Evolutionary conservation across 2,329 filamentous ascomycete species (phyloP).

Genomic region (Stagonosporopsis rhizophila): DNA sequence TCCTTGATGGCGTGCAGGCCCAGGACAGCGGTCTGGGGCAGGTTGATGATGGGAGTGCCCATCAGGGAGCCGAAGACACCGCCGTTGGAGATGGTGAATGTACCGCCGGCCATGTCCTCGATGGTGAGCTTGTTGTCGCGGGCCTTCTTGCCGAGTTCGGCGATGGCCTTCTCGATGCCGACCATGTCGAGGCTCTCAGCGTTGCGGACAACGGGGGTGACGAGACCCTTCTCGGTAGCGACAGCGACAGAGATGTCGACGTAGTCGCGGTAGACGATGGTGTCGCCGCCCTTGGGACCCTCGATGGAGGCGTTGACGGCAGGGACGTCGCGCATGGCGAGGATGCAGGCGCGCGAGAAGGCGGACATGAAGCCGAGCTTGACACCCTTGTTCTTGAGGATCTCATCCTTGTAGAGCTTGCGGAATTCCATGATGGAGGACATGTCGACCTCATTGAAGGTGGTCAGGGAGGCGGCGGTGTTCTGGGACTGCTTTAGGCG

Average conservation of each 20-base stretch:
- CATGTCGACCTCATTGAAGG: slow-evolving; percentile 99
- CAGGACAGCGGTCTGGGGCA: slow-evolving; percentile 89
- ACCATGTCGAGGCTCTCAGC: slow-evolving; percentile 87
- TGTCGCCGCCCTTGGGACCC: slow-evolving; percentile 91
- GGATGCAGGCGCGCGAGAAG: slow-evolving; percentile 85
- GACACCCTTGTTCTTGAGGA: slow-evolving; percentile 93
- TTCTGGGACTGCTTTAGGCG: slow-evolving; percentile 99
- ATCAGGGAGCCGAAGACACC: slow-evolving; percentile 97
- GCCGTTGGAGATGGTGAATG: slow-evolving; percentile 96
- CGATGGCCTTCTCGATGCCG: slow-evolving; percentile 87
- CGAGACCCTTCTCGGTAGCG: slow-evolving; percentile 94
- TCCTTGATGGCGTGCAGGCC: slow-evolving; percentile 98
- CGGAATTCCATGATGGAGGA: slow-evolving; percentile 96
- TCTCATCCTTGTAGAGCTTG: slow-evolving; percentile 95
- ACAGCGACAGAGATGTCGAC: slow-evolving; percentile 98
- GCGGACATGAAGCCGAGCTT: slow-evolving; percentile 99
- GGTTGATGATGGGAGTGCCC: slow-evolving; percentile 98
- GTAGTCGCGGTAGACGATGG: slow-evolving; percentile 97
- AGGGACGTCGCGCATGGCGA: slow-evolving; percentile 95
- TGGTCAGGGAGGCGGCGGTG: slow-evolving; percentile 94
- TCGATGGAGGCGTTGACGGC: slow-evolving; percentile 97
- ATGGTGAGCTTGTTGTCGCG: slow-evolving; percentile 96
- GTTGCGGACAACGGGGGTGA: slow-evolving; percentile 95
- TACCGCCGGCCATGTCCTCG: slow-evolving; percentile 98
- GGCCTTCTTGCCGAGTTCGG: slow-evolving; percentile 95